Conservation (phyloP, 352 stramenopile species). For the Blastocystis sp. region DNA sequence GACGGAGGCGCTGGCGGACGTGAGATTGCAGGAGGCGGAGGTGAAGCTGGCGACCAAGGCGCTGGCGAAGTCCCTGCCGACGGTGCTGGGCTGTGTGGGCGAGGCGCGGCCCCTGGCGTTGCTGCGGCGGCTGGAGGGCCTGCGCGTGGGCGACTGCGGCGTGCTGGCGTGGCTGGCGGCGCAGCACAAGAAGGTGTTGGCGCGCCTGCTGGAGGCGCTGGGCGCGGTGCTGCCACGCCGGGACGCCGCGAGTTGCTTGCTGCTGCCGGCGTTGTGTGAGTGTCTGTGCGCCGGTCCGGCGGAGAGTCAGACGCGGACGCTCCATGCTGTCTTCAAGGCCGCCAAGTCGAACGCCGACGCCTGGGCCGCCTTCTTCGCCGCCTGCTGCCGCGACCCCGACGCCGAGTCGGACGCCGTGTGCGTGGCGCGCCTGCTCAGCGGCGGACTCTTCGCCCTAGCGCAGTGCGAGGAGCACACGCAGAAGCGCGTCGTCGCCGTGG, state of each 20-base stretch:
- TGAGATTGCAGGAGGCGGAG: background rate
- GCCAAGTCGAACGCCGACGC: background rate
- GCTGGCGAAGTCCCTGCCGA: background rate
- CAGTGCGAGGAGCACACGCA: background rate
- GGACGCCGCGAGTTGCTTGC: background rate
- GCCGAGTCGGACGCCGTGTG: background rate
- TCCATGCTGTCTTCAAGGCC: background rate
- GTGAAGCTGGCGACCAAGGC: background rate
- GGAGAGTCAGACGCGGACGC: too few relatives aligned
- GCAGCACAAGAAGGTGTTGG: background rate
- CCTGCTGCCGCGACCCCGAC: background rate
- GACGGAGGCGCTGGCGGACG: background rate
- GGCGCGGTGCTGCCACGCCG: background rate
- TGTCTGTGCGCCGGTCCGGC: too few relatives aligned
- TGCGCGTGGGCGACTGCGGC: background rate
- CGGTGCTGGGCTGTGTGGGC: background rate
- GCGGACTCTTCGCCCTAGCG: background rate
- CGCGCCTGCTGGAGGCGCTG: too few relatives aligned
- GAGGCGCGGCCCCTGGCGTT: background rate
- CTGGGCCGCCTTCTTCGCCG: background rate
- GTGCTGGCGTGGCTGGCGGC: background rate
- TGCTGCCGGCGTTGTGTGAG: too few relatives aligned
- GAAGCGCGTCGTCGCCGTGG: background rate
- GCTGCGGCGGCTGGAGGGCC: background rate
- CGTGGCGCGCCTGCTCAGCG: background rate